Evolutionary conservation across 352 stramenopile species (phyloP).

Genomic region (Phytophthora agathidicida): DNA sequence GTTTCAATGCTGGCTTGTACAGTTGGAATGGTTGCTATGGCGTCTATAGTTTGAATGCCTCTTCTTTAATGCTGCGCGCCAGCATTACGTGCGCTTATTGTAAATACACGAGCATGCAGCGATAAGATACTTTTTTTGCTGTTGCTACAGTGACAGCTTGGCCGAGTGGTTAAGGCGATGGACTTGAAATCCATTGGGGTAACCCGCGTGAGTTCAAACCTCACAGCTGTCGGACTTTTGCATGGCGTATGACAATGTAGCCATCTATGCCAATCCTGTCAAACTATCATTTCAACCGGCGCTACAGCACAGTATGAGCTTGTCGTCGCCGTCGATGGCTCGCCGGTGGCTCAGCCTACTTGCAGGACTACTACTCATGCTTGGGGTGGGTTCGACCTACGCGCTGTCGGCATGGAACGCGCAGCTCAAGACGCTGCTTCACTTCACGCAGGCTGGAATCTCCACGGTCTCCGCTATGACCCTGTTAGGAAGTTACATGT

Average conservation of each 20-base stretch:
- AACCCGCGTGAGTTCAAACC: too few relatives aligned
- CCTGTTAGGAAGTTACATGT: constrained; percentile 80
- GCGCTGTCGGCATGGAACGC: constrained; percentile 85
- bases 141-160: too few relatives aligned
- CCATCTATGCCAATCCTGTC: constrained; percentile 13
- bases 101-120: not conserved
- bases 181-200: too few relatives aligned
- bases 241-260: constrained; percentile 28
- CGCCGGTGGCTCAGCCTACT: constrained; percentile 52
- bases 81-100: constrained; percentile 18
- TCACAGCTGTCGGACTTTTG: too few relatives aligned
- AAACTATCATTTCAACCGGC: constrained; percentile 4
- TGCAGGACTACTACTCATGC: constrained; percentile 68
- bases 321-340: constrained; percentile 16
- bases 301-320: constrained; percentile 9
- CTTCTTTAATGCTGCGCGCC: constrained; percentile 1
- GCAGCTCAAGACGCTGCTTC: constrained; percentile 77
- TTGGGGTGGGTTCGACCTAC: constrained; percentile 80
- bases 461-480: constrained; percentile 77
- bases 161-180: too few relatives aligned
- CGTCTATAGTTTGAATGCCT: too few relatives aligned
- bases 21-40: too few relatives aligned
- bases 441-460: constrained; percentile 79
- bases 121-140: constrained; percentile 18
- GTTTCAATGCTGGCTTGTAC: too few relatives aligned